phyloP scores from a whole-genome alignment of 2,329 filamentous ascomycete genomes.

The Colletotrichum lindemuthianum region DNA sequence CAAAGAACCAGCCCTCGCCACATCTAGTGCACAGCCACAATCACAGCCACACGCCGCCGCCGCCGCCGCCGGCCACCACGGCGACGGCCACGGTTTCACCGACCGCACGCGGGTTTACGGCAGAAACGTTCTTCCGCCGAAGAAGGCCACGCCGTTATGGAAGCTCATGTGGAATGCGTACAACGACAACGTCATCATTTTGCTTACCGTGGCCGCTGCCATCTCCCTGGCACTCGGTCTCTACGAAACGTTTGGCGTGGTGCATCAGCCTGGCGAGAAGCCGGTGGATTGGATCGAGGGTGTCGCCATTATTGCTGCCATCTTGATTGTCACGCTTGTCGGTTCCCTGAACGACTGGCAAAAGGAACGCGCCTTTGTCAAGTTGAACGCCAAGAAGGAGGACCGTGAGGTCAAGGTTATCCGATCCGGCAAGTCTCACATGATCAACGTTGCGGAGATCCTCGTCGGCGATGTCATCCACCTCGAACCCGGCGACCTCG shows the following conservation, averaged over 20 bases:
- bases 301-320: conserved; percentile 72
- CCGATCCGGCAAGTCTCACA: conserved; percentile 71
- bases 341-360: conserved; percentile 75
- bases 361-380: conserved; percentile 73
- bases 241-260: conserved; percentile 69
- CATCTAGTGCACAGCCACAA: conserved; percentile 9
- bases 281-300: conserved; percentile 74
- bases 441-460: conserved; percentile 73
- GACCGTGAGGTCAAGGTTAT: conserved; percentile 74
- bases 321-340: conserved; percentile 71
- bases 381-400: conserved; percentile 70
- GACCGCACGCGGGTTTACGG: conserved; percentile 69
- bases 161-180: conserved; percentile 74
- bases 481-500: conserved; percentile 74
- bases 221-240: conserved; percentile 74
- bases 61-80: neutral
- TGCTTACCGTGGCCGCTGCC: conserved; percentile 72
- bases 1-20: conserved; percentile 25
- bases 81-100: conserved; percentile 39
- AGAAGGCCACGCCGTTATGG: conserved; percentile 70
- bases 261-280: conserved; percentile 52
- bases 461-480: conserved; percentile 77
- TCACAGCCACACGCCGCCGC: neutral
- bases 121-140: conserved; percentile 70
- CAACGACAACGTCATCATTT: conserved; percentile 74